These are phyloP conservation scores for Ceratocystis alfenasii DNA, from an alignment of 2,329 filamentous ascomycete species.

Conservation along the genomic window DNA sequence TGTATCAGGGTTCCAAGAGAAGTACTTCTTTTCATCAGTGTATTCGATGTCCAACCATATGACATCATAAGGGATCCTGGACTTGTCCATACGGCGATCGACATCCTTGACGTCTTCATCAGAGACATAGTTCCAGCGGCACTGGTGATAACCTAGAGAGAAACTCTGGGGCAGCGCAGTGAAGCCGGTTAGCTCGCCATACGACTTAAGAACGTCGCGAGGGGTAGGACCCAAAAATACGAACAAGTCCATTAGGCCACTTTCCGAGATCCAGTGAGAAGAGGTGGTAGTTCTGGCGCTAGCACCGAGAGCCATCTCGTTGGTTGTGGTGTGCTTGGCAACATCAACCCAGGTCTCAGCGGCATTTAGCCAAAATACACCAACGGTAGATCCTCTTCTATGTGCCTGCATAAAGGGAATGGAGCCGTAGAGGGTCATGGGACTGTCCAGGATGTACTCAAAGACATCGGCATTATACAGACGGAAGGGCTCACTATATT, in stretches of 20 bases:
- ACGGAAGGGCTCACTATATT: slow-evolving; percentile 80
- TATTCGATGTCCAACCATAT: slow-evolving; percentile 99
- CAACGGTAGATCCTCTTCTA: slow-evolving; percentile 82
- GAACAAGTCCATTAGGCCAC: slow-evolving; percentile 80
- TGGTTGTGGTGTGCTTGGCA: slow-evolving; percentile 63
- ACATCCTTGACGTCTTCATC: slow-evolving; percentile 96
- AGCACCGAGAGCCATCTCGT: slow-evolving; percentile 64
- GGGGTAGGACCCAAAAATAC: slow-evolving; percentile 86
- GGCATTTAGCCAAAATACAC: slow-evolving; percentile 93
- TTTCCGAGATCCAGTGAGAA: slow-evolving; percentile 95
- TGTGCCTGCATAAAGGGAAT: slow-evolving; percentile 98
- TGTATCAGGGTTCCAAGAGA: slow-evolving; percentile 85
- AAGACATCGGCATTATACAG: slow-evolving; percentile 97
- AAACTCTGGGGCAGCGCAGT: slow-evolving; percentile 88
- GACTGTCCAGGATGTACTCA: slow-evolving; percentile 91
- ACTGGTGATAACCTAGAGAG: slow-evolving; percentile 88
- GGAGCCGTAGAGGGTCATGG: slow-evolving; percentile 95
- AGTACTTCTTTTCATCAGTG: slow-evolving; percentile 93
- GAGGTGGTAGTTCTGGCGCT: slow-evolving; percentile 61
- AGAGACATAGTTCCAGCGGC: slow-evolving; percentile 96
- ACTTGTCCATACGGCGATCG: slow-evolving; percentile 89
- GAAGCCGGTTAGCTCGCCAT: slow-evolving; percentile 81
- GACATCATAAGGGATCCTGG: slow-evolving; percentile 91
- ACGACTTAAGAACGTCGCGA: slow-evolving; percentile 66
- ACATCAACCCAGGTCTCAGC: slow-evolving; percentile 98